Percentiles rank a stretch among this genome's conserved stretches.
phyloP scores from a whole-genome alignment of 352 stramenopile genomes.

The Pythium brassicae region DNA sequence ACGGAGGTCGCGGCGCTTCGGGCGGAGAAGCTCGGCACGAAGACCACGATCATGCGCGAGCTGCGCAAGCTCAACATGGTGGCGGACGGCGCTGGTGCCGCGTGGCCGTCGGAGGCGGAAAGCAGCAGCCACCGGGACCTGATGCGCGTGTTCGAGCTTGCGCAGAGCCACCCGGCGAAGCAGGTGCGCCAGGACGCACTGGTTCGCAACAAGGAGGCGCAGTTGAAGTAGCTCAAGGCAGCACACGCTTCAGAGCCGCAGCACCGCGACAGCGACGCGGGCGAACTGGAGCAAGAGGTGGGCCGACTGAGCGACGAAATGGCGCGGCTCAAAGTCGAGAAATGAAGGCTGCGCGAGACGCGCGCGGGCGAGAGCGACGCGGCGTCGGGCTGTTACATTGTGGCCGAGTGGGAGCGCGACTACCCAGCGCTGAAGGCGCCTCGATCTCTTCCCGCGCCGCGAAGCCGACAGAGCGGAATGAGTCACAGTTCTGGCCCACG shows the following conservation, averaged over 20 bases:
- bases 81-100: constrained; percentile 15
- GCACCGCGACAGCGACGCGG: constrained; percentile 6
- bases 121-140: constrained; percentile 22
- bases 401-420: constrained; percentile 32
- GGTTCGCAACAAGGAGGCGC: constrained; percentile 37
- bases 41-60: constrained; percentile 33
- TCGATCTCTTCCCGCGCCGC: too few relatives aligned
- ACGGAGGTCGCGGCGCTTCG: constrained; percentile 33
- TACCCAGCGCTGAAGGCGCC: constrained; percentile 35
- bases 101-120: constrained; percentile 1
- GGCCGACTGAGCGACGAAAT: constrained; percentile 32
- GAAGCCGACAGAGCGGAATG: too few relatives aligned
- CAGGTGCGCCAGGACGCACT: constrained; percentile 36
- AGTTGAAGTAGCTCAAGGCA: constrained; percentile 15
- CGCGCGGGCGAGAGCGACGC: constrained; percentile 3
- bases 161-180: constrained; percentile 41
- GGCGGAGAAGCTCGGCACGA: constrained; percentile 29
- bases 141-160: constrained; percentile 26
- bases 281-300: constrained; percentile 25
- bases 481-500: too few relatives aligned
- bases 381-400: constrained; percentile 4
- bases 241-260: constrained; percentile 8
- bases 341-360: constrained; percentile 32
- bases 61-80: constrained; percentile 40
- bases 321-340: constrained; percentile 50